These are phyloP conservation scores for Alternaria triticimaculans DNA, from an alignment of 2,329 filamentous ascomycete species.

Conservation along the genomic window DNA sequence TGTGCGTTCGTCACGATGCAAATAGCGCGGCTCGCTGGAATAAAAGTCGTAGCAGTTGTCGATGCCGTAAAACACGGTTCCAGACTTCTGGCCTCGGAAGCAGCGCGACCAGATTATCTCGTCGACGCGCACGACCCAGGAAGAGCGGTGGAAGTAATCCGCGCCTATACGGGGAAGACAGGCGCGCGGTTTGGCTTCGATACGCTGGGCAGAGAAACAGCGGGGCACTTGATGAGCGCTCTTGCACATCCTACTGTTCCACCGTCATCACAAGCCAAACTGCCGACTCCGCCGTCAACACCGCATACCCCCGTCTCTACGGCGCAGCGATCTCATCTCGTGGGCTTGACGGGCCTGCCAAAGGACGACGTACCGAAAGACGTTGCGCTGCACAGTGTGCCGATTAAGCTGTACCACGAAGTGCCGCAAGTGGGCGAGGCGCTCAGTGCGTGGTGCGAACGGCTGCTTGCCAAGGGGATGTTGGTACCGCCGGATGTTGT, in stretches of 20 bases:
- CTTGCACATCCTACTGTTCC: conserved; percentile 44
- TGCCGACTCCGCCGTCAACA: conserved; percentile 40
- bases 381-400: conserved; percentile 68
- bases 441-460: conserved; percentile 71
- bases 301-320: conserved; percentile 24
- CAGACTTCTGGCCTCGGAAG: conserved; percentile 44
- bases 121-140: conserved; percentile 71
- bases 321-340: conserved; percentile 60
- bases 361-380: conserved; percentile 58
- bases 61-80: conserved; percentile 72
- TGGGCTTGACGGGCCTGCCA: conserved; percentile 72
- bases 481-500: conserved; percentile 71
- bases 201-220: conserved; percentile 69
- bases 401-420: conserved; percentile 79
- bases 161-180: conserved; percentile 61
- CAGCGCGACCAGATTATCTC: conserved; percentile 65
- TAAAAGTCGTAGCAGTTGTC: conserved; percentile 70
- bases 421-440: conserved; percentile 67
- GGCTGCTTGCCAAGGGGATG: conserved; percentile 61
- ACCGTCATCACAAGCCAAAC: conserved; percentile 2
- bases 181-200: conserved; percentile 72
- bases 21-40: conserved; percentile 69
- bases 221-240: conserved; percentile 63
- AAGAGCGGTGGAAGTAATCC: conserved; percentile 70
- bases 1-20: conserved; percentile 72